Percentiles rank a stretch among this genome's conserved stretches.
phyloP scores from a whole-genome alignment of 805 yeast genomes.

The Myxozyma lipomycoides region DNA sequence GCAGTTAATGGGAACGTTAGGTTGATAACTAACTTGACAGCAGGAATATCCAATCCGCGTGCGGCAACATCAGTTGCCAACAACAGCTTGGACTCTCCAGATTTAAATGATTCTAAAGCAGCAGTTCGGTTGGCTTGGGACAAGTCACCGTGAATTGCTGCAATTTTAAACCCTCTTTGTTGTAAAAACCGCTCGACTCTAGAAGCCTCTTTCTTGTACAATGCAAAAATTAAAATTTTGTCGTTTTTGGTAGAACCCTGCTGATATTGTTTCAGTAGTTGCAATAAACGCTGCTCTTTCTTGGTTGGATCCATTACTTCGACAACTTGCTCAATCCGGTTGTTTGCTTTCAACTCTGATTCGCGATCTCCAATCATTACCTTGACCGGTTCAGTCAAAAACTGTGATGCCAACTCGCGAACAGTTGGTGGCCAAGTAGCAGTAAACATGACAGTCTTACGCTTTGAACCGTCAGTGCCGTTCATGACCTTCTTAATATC shows the following conservation, averaged over 20 bases:
- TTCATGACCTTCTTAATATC: constrained; percentile 84
- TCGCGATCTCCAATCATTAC: constrained; percentile 83
- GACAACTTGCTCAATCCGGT: constrained; percentile 86
- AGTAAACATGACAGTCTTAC: constrained; percentile 97
- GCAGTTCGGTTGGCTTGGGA: constrained; percentile 86
- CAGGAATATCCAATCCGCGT: constrained; percentile 98
- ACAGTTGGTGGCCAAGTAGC: constrained; percentile 99
- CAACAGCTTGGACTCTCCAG: constrained; percentile 68
- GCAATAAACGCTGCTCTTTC: constrained; percentile 73
- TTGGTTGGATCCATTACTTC: constrained; percentile 82
- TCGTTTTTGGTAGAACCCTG: constrained; percentile 63
- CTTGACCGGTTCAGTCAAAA: constrained; percentile 78
- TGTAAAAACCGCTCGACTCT: constrained; percentile 75
- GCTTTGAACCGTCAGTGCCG: constrained; percentile 45
- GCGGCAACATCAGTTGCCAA: constrained; percentile 95
- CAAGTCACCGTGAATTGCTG: constrained; percentile 95
- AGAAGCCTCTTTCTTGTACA: constrained; percentile 94
- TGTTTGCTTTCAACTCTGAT: constrained; percentile 91
- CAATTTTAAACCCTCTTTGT: constrained; percentile 71
- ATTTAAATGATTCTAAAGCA: constrained; percentile 80
- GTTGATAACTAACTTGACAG: constrained; percentile 91
- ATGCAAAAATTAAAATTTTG: constrained; percentile 84
- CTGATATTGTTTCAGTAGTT: constrained; percentile 69
- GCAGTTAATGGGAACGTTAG: constrained; percentile 94
- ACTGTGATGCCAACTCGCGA: constrained; percentile 80